phyloP scores from a whole-genome alignment of 73 alveolate species.

The Paramecium primaurelia region DNA sequence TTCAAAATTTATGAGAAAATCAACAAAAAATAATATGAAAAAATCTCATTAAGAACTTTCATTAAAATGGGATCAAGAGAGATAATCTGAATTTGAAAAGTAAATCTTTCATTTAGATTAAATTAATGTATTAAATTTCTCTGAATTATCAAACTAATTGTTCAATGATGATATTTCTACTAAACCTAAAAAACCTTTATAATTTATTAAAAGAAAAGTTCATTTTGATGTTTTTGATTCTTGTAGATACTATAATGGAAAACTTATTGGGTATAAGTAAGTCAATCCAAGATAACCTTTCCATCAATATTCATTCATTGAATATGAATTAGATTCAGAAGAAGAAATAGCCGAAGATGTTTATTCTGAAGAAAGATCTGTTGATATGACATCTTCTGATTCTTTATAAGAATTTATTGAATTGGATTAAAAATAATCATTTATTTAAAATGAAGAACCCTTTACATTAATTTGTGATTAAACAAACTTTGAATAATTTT shows the following conservation, averaged over 20 bases:
- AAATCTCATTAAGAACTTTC: not conserved
- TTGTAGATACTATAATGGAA: not conserved
- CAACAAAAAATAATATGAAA: not conserved
- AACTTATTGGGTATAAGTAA: not conserved
- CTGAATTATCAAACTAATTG: not conserved
- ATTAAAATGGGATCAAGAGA: not conserved
- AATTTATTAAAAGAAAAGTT: not conserved
- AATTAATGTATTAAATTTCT: not conserved
- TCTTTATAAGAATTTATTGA: not conserved
- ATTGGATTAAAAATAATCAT: not conserved
- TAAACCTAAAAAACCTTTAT: not conserved
- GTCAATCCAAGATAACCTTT: not conserved
- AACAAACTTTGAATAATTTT: not conserved
- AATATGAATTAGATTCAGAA: not conserved
- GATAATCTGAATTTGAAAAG: not conserved
- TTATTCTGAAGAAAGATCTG: not conserved
- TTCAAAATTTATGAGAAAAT: not conserved
- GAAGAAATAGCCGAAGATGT: conserved; percentile 7
- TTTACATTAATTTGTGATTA: not conserved
- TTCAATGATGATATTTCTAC: not conserved
- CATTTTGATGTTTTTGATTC: not conserved
- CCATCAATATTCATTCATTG: not conserved
- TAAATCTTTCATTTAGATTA: not conserved
- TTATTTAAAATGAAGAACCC: not conserved
- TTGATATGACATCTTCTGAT: not conserved